Evolutionary conservation across 2,329 filamentous ascomycete genomes (phyloP).

Genomic region (Penicillium decumbens): DNA sequence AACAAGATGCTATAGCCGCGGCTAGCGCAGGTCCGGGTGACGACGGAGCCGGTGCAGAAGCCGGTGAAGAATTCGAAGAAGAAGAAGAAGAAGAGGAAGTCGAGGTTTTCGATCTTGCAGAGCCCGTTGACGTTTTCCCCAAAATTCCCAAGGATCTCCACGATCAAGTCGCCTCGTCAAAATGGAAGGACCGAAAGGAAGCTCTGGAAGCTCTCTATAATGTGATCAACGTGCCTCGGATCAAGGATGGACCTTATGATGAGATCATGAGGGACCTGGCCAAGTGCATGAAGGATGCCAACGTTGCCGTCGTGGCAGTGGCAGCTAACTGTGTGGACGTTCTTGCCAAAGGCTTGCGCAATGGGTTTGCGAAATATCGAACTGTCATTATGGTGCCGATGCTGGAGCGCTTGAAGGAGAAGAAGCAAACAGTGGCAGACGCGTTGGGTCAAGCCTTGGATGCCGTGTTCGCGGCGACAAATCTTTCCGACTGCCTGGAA

Average conservation of each 20-base stretch:
- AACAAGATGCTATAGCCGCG: conserved; percentile 77
- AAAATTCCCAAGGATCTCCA: conserved; percentile 78
- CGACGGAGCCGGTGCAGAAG: conserved; percentile 46
- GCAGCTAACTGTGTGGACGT: conserved; percentile 90
- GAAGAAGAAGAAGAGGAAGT: conserved; percentile 62
- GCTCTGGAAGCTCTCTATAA: conserved; percentile 76
- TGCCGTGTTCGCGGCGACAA: conserved; percentile 61
- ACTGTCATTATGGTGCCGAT: conserved; percentile 78
- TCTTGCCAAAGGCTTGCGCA: conserved; percentile 78
- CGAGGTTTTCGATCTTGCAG: conserved; percentile 75
- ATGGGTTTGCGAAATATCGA: conserved; percentile 74
- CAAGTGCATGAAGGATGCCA: conserved; percentile 98
- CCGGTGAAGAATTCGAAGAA: conserved; percentile 57
- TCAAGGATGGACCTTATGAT: conserved; percentile 84
- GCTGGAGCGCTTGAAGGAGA: conserved; percentile 94
- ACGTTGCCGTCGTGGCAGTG: conserved; percentile 87
- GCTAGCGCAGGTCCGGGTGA: conserved; percentile 58
- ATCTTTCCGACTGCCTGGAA: conserved; percentile 79
- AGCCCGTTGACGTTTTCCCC: conserved; percentile 78
- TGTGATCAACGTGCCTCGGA: conserved; percentile 75
- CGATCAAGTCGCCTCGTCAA: conserved; percentile 80
- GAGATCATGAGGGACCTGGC: conserved; percentile 79
- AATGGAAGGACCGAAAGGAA: conserved; percentile 98
- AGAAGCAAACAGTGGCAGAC: conserved; percentile 84
- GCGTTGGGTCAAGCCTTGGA: conserved; percentile 83